Base-by-base conservation (phyloP, 345 rosid species). In the Eucalyptus dawsonii region DNA sequence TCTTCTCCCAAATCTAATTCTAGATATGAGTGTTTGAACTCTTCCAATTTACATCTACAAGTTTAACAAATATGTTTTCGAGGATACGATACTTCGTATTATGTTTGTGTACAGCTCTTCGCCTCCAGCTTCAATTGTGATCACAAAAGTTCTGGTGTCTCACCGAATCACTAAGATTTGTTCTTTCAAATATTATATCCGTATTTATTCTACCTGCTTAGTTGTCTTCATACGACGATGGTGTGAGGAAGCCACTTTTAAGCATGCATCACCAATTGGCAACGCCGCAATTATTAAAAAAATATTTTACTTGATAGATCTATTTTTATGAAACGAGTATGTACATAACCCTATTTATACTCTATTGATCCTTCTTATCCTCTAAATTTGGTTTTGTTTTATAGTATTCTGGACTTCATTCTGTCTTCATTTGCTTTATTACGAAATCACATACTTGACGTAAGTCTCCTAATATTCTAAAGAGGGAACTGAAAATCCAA, bases 201-300 rank as follows among this genome's bases (percentile, higher is more conserved):
- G 1, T 56, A 24, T 5, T 56, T 56, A 3, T 56, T 56, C 62
- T 56, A 5, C 13, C 0, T 56, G 4, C 14, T 56, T 24, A 24
- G 13, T 9, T 56, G 62, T 56, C 13, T 56, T 11, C 1, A 0
- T 1, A 56, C 5, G 29, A 22, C 3, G 29, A 56, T 56, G 62
- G 29, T 56, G 13, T 22, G 62, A 24, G 6, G 6, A 56, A 56
- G 29, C 62, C 62, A 56, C 5, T 22, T 25, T 10, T 24, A 24
- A 56, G 62, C 62, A 56, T 24, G 62, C 29, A 56, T 56, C 29
- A 5, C 62, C 62, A 56, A 56, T 56, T 56, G 3, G 62, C 62
- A 11, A 56, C 1, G 6, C 1, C 0, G 6, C 0, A 24, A 3
- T 56, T 56, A 56, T 24, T 9, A 10, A 24, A 56, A 56, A 11